These are phyloP conservation scores for Backusella tuberculispora DNA, from an alignment of 192 early-diverging fungal species.

Conservation along the genomic window DNA sequence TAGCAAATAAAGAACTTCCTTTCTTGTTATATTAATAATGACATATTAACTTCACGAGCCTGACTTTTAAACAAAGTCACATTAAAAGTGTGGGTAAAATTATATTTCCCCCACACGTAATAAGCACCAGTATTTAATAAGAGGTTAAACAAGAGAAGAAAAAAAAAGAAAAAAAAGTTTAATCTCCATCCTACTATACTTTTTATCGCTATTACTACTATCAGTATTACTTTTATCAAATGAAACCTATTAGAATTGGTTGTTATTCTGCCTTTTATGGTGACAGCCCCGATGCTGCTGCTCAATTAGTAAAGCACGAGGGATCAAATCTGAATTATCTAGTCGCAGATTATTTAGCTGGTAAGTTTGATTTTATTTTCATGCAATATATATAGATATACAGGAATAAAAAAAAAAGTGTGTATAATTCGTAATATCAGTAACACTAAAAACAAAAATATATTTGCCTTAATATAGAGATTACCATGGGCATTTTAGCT, in stretches of 20 bases:
- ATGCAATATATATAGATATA: not conserved
- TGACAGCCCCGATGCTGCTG: constrained; percentile 56
- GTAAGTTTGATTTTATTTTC: constrained; percentile 30
- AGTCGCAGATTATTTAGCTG: constrained; percentile 69
- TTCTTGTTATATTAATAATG: not conserved
- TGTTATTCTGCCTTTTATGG: constrained; percentile 64
- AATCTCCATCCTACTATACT: not conserved
- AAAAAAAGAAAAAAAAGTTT: not conserved
- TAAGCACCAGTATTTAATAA: constrained; percentile 7
- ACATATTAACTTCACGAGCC: constrained; percentile 10
- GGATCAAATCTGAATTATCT: constrained; percentile 55
- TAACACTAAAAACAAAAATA: not conserved
- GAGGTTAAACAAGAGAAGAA: not conserved
- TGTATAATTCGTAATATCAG: not conserved
- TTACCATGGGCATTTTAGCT: constrained; percentile 71
- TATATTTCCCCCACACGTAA: not conserved
- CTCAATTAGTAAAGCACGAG: constrained; percentile 56
- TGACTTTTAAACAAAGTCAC: constrained; percentile 5
- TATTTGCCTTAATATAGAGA: constrained; percentile 45
- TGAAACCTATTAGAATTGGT: constrained; percentile 54
- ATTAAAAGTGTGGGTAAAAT: constrained; percentile 12
- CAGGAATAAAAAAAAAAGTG: not conserved
- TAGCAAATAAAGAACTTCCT: not conserved
- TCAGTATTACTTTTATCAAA: not conserved
- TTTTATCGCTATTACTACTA: not conserved